A percentile compares a stretch with the other conserved stretches of the same genome.
These are phyloP conservation scores for Tricholoma terreum DNA, from an alignment of 768 basidiomycete species.

Conservation along the genomic window DNA sequence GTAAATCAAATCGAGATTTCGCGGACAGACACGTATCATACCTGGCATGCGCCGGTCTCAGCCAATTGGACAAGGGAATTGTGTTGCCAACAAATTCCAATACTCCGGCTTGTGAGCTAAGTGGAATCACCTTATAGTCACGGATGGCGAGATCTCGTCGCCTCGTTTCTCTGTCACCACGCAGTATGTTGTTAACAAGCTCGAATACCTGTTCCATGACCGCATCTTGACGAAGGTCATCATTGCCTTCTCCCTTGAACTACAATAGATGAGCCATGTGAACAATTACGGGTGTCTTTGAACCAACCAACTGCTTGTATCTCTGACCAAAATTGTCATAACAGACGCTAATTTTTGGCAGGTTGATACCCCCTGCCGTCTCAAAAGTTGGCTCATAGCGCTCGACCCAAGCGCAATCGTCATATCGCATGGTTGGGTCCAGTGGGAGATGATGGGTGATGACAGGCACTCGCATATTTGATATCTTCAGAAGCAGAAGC, in stretches of 20 bases:
- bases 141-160: constrained; percentile 71
- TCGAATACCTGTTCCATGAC: constrained; percentile 99
- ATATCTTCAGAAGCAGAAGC: constrained; percentile 45
- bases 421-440: constrained; percentile 68
- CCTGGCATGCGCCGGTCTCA: constrained; percentile 60
- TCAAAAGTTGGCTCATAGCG: constrained; percentile 57
- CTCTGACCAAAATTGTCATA: constrained; percentile 58
- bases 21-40: constrained; percentile 27
- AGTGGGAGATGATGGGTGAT: constrained; percentile 70
- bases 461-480: constrained; percentile 71
- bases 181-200: constrained; percentile 78
- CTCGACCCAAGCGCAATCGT: constrained; percentile 64
- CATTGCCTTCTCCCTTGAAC: constrained; percentile 91
- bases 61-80: constrained; percentile 57
- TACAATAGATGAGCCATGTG: constrained; percentile 26
- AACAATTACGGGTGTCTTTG: not conserved
- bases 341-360: constrained; percentile 79
- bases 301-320: constrained; percentile 69
- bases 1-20: not conserved
- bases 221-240: constrained; percentile 95
- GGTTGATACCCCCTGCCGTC: constrained; percentile 73
- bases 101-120: constrained; percentile 76
- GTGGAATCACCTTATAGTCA: constrained; percentile 86
- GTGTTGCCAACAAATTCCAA: constrained; percentile 91
- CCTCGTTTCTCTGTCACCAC: constrained; percentile 70